Conservation (phyloP, 2,329 filamentous ascomycete genomes). For the Eutypella sp. region DNA sequence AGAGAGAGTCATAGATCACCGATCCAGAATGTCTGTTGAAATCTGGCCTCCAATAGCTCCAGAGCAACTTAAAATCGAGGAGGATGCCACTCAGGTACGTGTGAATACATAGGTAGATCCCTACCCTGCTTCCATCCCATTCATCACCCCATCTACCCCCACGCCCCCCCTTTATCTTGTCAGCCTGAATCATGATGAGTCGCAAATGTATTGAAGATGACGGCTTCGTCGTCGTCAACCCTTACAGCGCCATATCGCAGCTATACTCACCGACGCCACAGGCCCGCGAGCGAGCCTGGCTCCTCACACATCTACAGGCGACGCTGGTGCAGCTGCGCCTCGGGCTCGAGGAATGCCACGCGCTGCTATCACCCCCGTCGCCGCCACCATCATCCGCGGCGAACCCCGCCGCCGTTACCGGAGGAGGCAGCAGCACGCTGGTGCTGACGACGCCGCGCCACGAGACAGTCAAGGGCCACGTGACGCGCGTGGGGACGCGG, state of each 20-base stretch:
- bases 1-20: neutral
- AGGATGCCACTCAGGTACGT: constrained; percentile 47
- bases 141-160: neutral
- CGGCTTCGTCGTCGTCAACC: constrained; percentile 17
- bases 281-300: constrained; percentile 49
- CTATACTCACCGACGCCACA: constrained; percentile 13
- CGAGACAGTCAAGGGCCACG: constrained; percentile 85
- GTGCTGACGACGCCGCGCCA: constrained; percentile 83
- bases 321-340: constrained; percentile 47
- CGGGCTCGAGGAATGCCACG: constrained; percentile 83
- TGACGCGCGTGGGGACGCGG: constrained; percentile 84
- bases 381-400: no score
- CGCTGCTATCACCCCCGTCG: constrained; percentile 77
- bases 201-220: constrained; percentile 28
- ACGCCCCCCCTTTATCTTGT: neutral
- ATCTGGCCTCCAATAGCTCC: constrained; percentile 53
- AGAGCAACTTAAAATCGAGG: constrained; percentile 44
- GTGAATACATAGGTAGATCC: constrained; percentile 2
- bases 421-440: constrained; percentile 85
- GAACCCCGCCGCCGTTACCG: no score
- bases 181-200: no score
- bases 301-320: constrained; percentile 44
- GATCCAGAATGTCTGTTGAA: constrained; percentile 48
- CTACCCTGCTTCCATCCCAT: constrained; percentile 1
- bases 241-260: constrained; percentile 1